Evolutionary conservation across 2,329 filamentous ascomycete species (phyloP), one percentile per base, ranked within the genome.

Genomic region (Pseudogymnoascus sp.): DNA sequence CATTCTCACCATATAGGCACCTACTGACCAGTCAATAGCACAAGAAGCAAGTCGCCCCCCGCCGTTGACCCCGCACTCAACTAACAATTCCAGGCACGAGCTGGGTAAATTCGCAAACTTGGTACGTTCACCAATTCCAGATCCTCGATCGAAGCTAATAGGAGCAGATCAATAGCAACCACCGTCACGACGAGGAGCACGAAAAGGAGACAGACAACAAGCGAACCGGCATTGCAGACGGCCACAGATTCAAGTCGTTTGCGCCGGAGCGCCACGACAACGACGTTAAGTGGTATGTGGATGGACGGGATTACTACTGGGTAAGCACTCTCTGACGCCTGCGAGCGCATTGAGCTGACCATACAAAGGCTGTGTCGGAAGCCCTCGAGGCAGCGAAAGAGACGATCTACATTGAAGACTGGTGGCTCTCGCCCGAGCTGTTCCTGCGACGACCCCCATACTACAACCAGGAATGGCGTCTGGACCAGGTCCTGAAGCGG

Each of bases 271-370:
- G 87, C 45, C 86, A 93, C 9, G 88, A 87, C 29, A 97, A 97
- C 74, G 80, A 89, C 63, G 81, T 94, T 72, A 97, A 97, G 78
- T 99, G 93, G 92, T 97, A 97, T 75, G 90, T 97, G 9, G 94
- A 97, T 72, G 94, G 92, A 2, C 82, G 92, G 64, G 89, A 97
- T 76, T 99, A 99, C 75, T 95, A 94, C 74, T 96, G 92, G 87
- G 85, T 77, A 66, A 66, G 74, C 62, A 15, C 6, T 39, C 13
- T 59, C 45, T 67, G 6, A 64, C 55, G 31, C 36, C 1, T 10
- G 18, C 31, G 37, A 18, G 58, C 64, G 48, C 9, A 15, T 8
- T 40, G 9, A n/a, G 7, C 39, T 60, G 36, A 60, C 48, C 31
- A 13, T 48, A n/a, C 12, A 45, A 62, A 77, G 72, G 88, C 94